Evolutionary conservation across 1,284 basidiomycete genomes (phyloP), one percentile per base, ranked within the genome.

Genomic region (Pseudozyma hubeiensis): DNA sequence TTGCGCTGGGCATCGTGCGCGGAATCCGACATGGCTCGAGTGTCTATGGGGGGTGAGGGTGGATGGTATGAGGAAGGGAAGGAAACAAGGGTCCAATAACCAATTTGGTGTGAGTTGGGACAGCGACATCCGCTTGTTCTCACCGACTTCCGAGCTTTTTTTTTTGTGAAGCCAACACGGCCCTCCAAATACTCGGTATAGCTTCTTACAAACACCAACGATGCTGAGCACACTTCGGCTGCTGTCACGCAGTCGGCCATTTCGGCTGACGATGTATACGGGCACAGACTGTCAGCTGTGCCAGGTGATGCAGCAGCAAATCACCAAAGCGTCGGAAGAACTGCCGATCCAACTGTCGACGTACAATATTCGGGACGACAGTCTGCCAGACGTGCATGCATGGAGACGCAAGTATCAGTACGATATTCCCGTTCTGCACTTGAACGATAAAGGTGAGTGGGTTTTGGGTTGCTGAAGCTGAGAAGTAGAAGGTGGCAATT

Each of bases 391-490:
- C 17, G 76, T 79, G 5, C 50, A 71, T 7, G 44, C 64, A n/a
- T 84, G 81, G 81, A 66, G 82, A 35, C 66, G 82, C 53, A 70
- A 65, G 64, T 84, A 84, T 53, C 82, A 83, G 67, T 84, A 83
- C 55, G 82, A 82, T 48, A 82, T 82, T 31, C 81, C 81, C 9
- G 81, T 82, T 13, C 50, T 82, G 17, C 81, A 82, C 55, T 37
- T 81, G 9, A 45, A 61, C 13, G 60, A 57, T 7, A 31, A 51
- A 58, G 72, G 72, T 71, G 43, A 60, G 72, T 49, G 5, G 8
- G 1, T 16, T 13, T 3, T 37, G 35, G 4, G 19, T 19, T 29
- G 7, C 16, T 5, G 8, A 14, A 8, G 7, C 14, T 8, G 17
- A 16, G 17, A 43, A 46, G 34, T 33, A 19, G 33, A 54, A 7